Evolutionary conservation across 2,329 filamentous ascomycete genomes (phyloP).

Genomic region (Trichoderma oligosporum): DNA sequence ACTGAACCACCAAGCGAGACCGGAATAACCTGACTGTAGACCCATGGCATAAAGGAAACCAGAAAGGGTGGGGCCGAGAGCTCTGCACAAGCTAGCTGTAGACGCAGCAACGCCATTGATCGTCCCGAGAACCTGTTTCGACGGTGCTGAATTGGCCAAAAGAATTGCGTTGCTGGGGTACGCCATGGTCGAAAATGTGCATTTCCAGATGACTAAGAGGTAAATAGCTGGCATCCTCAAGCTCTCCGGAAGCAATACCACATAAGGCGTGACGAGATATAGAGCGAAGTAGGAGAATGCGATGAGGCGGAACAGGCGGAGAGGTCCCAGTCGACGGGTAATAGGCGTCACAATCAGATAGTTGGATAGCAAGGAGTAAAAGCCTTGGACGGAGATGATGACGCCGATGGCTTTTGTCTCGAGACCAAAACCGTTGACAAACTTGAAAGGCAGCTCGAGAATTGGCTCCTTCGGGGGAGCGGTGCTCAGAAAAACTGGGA

Average conservation of each 20-base stretch:
- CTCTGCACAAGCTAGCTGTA: slow-evolving; percentile 81
- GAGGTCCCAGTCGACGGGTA: slow-evolving; percentile 69
- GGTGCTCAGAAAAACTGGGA: slow-evolving; percentile 87
- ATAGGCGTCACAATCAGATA: slow-evolving; percentile 79
- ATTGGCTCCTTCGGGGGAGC: slow-evolving; percentile 47
- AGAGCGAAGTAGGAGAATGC: slow-evolving; percentile 80
- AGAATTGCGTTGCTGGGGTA: slow-evolving; percentile 90
- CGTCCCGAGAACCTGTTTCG: slow-evolving; percentile 77
- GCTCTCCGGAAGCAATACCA: slow-evolving; percentile 72
- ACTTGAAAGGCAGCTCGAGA: slow-evolving; percentile 74
- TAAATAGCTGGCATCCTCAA: slow-evolving; percentile 74
- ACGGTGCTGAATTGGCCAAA: slow-evolving; percentile 82
- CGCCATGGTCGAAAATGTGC: slow-evolving; percentile 83
- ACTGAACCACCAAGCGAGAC: slow-evolving; percentile 90
- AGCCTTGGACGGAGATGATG: slow-evolving; percentile 82
- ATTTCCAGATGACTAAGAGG: slow-evolving; percentile 79
- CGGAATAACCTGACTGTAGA: slow-evolving; percentile 74
- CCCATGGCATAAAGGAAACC: slow-evolving; percentile 81
- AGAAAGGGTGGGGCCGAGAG: slow-evolving; percentile 83
- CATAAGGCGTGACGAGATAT: slow-evolving; percentile 83
- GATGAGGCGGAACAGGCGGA: slow-evolving; percentile 77
- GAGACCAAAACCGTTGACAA: slow-evolving; percentile 80
- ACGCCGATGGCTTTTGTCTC: slow-evolving; percentile 80
- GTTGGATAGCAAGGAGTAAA: slow-evolving; percentile 85
- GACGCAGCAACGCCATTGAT: slow-evolving; percentile 92